phyloP scores from a whole-genome alignment of 768 basidiomycete genomes.

The Boletus reticuloceps region DNA sequence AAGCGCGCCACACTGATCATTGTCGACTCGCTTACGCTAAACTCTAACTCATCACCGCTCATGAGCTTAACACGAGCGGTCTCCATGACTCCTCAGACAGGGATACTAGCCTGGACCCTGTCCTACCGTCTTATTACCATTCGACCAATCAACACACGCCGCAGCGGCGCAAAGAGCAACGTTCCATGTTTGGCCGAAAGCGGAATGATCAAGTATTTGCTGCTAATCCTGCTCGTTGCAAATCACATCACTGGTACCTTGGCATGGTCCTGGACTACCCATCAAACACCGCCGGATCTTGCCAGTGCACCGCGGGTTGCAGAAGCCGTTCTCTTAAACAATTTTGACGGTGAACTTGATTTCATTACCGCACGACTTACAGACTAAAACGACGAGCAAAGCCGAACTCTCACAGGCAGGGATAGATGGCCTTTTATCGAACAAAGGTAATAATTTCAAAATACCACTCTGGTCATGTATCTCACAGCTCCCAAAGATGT shows the following conservation, averaged over 20 bases:
- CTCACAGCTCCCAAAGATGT: slow-evolving; percentile 32
- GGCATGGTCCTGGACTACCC: slow-evolving; percentile 31
- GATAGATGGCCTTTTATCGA: slow-evolving; percentile 14
- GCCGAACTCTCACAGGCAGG: slow-evolving; percentile 21
- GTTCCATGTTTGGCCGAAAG: background rate
- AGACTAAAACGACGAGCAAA: slow-evolving; percentile 14
- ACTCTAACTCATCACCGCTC: background rate
- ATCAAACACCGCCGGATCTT: slow-evolving; percentile 23
- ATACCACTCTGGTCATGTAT: slow-evolving; percentile 1
- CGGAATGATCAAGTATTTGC: slow-evolving; percentile 5
- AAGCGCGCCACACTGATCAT: background rate
- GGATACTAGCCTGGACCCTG: background rate
- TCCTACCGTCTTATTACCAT: background rate
- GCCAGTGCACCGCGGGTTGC: slow-evolving; percentile 1
- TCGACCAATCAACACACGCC: background rate
- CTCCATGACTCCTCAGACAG: background rate
- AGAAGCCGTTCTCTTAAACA: slow-evolving; percentile 11
- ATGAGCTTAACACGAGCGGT: background rate
- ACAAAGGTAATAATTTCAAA: slow-evolving; percentile 10
- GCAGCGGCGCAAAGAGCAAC: background rate
- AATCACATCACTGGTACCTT: slow-evolving; percentile 8
- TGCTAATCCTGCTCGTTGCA: slow-evolving; percentile 12
- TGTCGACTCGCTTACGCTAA: background rate
- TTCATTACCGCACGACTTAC: slow-evolving; percentile 1
- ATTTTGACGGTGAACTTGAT: slow-evolving; percentile 21